phyloP scores from a whole-genome alignment of 495 filamentous ascomycete genomes.

The Aspergillus wentii region DNA sequence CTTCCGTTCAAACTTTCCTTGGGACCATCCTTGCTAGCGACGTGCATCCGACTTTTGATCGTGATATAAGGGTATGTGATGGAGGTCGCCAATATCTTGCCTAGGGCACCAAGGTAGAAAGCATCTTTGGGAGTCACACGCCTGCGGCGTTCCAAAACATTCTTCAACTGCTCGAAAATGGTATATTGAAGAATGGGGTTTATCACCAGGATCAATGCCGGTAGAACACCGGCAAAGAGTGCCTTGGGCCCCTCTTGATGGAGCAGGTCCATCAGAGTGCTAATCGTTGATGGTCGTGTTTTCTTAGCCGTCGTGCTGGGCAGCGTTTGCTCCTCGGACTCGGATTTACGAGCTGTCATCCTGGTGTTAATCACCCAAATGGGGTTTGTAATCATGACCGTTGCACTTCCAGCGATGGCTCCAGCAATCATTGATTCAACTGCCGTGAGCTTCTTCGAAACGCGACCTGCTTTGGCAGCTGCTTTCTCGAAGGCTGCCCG shows the following conservation, averaged over 20 bases:
- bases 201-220: constrained; percentile 88
- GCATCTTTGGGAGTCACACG: constrained; percentile 77
- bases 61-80: constrained; percentile 99
- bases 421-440: constrained; percentile 90
- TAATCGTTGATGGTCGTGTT: constrained; percentile 64
- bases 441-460: constrained; percentile 79
- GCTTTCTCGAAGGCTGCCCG: constrained; percentile 83
- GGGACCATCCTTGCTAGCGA: constrained; percentile 62
- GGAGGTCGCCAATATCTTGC: constrained; percentile 87
- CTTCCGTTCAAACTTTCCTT: constrained; percentile 70
- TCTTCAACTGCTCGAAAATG: constrained; percentile 96
- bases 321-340: constrained; percentile 46
- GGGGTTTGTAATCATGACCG: constrained; percentile 92
- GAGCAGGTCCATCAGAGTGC: constrained; percentile 71
- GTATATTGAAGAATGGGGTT: constrained; percentile 99
- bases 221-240: constrained; percentile 88
- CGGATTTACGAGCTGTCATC: constrained; percentile 82
- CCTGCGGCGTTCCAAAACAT: constrained; percentile 58
- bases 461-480: constrained; percentile 66
- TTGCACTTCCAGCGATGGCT: constrained; percentile 90
- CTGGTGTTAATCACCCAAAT: constrained; percentile 99
- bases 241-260: constrained; percentile 74
- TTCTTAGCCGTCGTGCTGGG: constrained; percentile 40
- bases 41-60: constrained; percentile 94
- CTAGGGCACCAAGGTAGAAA: constrained; percentile 86